Evolutionary conservation across 208 protist species (phyloP).

Genomic region (Acanthamoeba royreba): DNA sequence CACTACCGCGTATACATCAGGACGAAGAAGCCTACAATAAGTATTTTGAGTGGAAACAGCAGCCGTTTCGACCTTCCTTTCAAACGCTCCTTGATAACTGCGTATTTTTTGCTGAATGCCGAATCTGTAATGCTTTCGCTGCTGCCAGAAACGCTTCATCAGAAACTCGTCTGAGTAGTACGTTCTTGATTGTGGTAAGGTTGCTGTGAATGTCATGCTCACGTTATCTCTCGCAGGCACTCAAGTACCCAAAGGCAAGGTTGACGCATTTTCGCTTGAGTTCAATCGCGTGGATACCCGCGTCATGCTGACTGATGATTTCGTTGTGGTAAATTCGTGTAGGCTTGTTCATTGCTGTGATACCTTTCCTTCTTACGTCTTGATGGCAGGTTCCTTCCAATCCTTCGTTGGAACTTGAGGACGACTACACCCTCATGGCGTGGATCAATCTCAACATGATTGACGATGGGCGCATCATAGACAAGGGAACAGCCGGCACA

Average conservation of each 20-base stretch:
- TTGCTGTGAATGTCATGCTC: neutral
- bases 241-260: neutral
- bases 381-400: neutral
- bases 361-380: neutral
- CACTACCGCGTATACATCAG: neutral
- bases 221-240: neutral
- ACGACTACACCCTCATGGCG: slow-evolving; percentile 41
- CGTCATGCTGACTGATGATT: neutral
- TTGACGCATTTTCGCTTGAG: slow-evolving; percentile 15
- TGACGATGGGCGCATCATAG: slow-evolving; percentile 27
- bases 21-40: neutral
- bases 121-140: neutral
- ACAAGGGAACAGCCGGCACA: neutral
- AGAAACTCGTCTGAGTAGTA: neutral
- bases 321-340: neutral
- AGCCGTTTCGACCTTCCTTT: neutral
- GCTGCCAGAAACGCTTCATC: neutral
- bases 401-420: neutral
- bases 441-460: slow-evolving; percentile 47
- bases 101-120: slow-evolving; percentile 35
- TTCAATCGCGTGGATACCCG: slow-evolving; percentile 15
- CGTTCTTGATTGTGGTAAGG: neutral
- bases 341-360: neutral
- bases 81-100: neutral
- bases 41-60: slow-evolving; percentile 37